phyloP scores from a whole-genome alignment of 306 rosid species.

The Erythrophleum fordii region DNA sequence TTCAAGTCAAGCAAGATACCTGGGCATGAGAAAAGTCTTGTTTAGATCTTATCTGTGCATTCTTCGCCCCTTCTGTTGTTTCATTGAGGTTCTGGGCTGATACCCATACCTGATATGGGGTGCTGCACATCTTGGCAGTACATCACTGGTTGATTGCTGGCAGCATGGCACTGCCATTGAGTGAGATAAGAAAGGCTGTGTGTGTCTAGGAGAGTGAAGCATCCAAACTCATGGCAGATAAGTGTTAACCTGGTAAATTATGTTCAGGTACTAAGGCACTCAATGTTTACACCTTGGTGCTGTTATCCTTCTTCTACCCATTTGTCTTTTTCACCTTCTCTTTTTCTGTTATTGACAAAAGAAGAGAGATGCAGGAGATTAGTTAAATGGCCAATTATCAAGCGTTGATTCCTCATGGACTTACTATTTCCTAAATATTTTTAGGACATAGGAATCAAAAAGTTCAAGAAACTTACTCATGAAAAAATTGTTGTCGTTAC shows the following conservation, averaged over 20 bases:
- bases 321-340: neutral
- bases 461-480: neutral
- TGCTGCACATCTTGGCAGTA: neutral
- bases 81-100: conserved; percentile 1
- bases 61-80: neutral
- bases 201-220: neutral
- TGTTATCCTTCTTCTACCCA: neutral
- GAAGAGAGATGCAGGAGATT: neutral
- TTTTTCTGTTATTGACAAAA: neutral
- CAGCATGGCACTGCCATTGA: neutral
- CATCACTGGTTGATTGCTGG: neutral
- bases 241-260: neutral
- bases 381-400: neutral
- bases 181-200: neutral
- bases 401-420: neutral
- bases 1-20: neutral
- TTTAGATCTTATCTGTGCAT: neutral
- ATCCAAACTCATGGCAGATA: neutral
- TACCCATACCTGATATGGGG: neutral
- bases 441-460: neutral
- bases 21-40: neutral
- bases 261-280: neutral
- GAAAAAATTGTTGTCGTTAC: neutral
- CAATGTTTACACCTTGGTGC: neutral
- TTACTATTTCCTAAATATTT: neutral